Percentiles rank a stretch among this genome's conserved stretches.
These are phyloP conservation scores for Limonium bicolor DNA, from an alignment of 148 eudicot species.

Conservation along the genomic window DNA sequence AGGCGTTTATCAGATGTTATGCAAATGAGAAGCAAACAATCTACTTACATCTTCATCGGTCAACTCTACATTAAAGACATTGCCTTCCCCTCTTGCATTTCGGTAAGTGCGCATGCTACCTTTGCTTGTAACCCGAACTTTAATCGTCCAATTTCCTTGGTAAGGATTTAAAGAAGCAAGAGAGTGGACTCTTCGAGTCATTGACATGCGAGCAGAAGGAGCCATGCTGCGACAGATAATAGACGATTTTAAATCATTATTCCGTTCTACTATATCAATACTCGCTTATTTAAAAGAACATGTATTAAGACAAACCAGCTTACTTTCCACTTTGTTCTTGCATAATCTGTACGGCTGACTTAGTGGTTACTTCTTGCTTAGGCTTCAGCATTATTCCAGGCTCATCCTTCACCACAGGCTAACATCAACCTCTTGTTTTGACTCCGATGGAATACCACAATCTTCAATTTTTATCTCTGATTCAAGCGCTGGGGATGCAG, in stretches of 20 bases:
- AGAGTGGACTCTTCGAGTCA: constrained; percentile 78
- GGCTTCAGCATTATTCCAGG: constrained; percentile 56
- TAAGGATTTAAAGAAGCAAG: constrained; percentile 91
- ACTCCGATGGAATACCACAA: constrained; percentile 14
- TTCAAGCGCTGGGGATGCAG: constrained; percentile 69
- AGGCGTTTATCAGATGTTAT: no score
- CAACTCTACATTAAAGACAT: constrained; percentile 89
- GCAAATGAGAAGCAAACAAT: neutral
- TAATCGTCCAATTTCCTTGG: constrained; percentile 93
- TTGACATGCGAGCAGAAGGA: constrained; percentile 82
- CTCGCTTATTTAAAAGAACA: no score
- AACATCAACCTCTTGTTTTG: constrained; percentile 23
- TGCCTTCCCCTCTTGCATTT: constrained; percentile 87
- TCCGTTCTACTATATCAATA: no score
- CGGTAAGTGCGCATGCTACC: constrained; percentile 58
- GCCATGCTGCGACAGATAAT: constrained; percentile 42
- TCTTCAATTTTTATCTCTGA: constrained; percentile 40
- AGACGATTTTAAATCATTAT: neutral
- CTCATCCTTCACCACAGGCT: constrained; percentile 19
- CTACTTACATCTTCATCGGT: constrained; percentile 92
- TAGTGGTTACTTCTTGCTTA: constrained; percentile 48
- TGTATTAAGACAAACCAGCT: neutral
- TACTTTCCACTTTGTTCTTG: constrained; percentile 30
- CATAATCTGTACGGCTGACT: constrained; percentile 91
- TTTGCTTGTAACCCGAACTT: constrained; percentile 81